Evolutionary conservation across 495 filamentous ascomycete species (phyloP).

Genomic region (Parathielavia hyrcaniae): DNA sequence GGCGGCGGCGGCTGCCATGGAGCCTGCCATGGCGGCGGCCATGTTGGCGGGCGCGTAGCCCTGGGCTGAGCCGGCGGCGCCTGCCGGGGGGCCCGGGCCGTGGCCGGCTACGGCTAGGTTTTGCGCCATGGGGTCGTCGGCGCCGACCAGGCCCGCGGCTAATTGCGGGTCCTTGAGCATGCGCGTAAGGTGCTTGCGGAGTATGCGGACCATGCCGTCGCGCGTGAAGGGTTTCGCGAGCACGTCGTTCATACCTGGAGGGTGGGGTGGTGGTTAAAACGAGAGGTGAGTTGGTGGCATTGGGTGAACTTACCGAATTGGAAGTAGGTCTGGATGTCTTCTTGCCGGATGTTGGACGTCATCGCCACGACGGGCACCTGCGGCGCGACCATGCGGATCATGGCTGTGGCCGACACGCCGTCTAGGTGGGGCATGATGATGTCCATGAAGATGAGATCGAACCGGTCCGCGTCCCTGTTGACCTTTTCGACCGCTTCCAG

Average conservation of each 20-base stretch:
- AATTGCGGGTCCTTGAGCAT: conserved; percentile 50
- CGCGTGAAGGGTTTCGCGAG: conserved; percentile 96
- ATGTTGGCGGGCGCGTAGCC: conserved; percentile 9
- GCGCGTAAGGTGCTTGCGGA: conserved; percentile 81
- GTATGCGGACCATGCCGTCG: conserved; percentile 83
- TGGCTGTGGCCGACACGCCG: conserved; percentile 87
- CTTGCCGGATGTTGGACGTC: conserved; percentile 96
- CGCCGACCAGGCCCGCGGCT: conserved; percentile 13
- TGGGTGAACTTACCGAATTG: conserved; percentile 68
- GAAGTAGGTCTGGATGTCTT: conserved; percentile 97
- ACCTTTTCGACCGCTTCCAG: conserved; percentile 91
- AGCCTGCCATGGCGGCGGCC: conserved; percentile 24
- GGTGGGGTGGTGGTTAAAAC: conserved; percentile 21
- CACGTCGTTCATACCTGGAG: conserved; percentile 94
- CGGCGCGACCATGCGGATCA: conserved; percentile 82
- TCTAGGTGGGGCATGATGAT: conserved; percentile 98
- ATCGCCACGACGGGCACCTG: conserved; percentile 91
- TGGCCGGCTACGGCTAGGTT: conserved; percentile 15
- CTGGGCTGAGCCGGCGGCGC: not conserved
- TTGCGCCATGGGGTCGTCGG: conserved; percentile 1
- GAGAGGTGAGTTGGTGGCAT: not conserved
- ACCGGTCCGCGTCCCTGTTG: conserved; percentile 64
- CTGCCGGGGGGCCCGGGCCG: conserved; percentile 21
- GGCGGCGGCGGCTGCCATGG: not conserved
- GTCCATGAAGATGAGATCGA: conserved; percentile 96